These are phyloP conservation scores for Nematodospora anomalae DNA, from an alignment of 1,139 yeast genomes.

Conservation along the genomic window DNA sequence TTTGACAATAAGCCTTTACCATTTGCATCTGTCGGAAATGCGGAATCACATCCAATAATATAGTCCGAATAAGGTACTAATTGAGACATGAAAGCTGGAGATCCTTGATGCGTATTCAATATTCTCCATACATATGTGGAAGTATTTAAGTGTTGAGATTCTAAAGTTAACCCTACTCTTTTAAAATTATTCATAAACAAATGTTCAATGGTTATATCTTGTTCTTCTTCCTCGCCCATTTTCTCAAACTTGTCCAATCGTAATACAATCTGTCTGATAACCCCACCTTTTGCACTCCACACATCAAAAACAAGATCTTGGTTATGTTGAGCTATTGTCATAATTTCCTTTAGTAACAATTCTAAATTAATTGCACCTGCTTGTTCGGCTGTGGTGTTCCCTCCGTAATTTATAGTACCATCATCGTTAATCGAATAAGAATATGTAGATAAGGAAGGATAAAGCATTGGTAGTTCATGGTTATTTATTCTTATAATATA, in stretches of 20 bases:
- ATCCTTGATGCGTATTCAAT: slow-evolving; percentile 66
- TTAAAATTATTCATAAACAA: slow-evolving; percentile 27
- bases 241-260: slow-evolving; percentile 33
- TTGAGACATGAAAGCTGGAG: slow-evolving; percentile 87
- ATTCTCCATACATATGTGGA: slow-evolving; percentile 91
- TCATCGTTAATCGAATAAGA: slow-evolving; percentile 43
- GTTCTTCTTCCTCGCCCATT: slow-evolving; percentile 9
- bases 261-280: slow-evolving; percentile 51
- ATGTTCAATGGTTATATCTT: slow-evolving; percentile 12
- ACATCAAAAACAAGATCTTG: slow-evolving; percentile 57
- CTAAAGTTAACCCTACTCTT: slow-evolving; percentile 64
- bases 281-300: slow-evolving; percentile 91
- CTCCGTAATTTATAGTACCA: slow-evolving; percentile 44
- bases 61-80: slow-evolving; percentile 85
- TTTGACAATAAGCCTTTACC: slow-evolving; percentile 68
- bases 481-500: slow-evolving; percentile 78
- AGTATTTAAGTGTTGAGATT: slow-evolving; percentile 72
- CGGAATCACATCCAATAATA: slow-evolving; percentile 79
- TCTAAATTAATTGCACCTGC: slow-evolving; percentile 40
- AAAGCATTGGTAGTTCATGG: slow-evolving; percentile 60
- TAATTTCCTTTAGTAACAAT: slow-evolving; percentile 35
- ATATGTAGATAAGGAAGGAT: slow-evolving; percentile 33
- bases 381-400: slow-evolving; percentile 34
- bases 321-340: slow-evolving; percentile 33
- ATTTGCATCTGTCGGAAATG: slow-evolving; percentile 43